Evolutionary conservation across 2,329 filamentous ascomycete genomes (phyloP).

Genomic region (Gyromitra esculenta): DNA sequence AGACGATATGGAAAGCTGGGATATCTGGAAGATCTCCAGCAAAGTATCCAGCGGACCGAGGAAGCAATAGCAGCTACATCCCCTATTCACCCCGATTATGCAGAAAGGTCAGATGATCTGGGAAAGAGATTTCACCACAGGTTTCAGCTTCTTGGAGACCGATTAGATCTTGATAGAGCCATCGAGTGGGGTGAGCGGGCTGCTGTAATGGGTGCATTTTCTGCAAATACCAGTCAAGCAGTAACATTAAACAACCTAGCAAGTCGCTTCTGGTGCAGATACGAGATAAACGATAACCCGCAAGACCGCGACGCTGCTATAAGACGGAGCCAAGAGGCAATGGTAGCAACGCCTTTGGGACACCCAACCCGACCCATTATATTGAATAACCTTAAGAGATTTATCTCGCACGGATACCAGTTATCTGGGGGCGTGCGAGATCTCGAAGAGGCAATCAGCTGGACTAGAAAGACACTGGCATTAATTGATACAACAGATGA

Average conservation of each 20-base stretch:
- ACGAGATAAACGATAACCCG: neutral
- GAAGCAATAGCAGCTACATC: neutral
- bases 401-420: neutral
- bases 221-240: neutral
- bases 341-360: neutral
- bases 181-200: neutral
- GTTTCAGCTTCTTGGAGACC: neutral
- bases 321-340: neutral
- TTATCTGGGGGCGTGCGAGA: neutral
- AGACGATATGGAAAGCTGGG: neutral
- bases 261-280: neutral
- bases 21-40: neutral
- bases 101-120: neutral
- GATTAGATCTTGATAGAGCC: neutral
- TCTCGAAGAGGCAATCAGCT: neutral
- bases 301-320: neutral
- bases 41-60: neutral
- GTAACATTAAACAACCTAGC: neutral
- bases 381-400: neutral
- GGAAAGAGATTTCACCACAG: neutral
- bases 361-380: neutral
- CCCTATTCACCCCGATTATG: neutral
- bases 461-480: too few relatives aligned
- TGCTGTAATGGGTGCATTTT: neutral
- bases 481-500: too few relatives aligned